Percentiles rank a stretch among this genome's conserved stretches.
Conservation (phyloP, 495 filamentous ascomycete genomes). For the Hyaloscypha finlandica region DNA sequence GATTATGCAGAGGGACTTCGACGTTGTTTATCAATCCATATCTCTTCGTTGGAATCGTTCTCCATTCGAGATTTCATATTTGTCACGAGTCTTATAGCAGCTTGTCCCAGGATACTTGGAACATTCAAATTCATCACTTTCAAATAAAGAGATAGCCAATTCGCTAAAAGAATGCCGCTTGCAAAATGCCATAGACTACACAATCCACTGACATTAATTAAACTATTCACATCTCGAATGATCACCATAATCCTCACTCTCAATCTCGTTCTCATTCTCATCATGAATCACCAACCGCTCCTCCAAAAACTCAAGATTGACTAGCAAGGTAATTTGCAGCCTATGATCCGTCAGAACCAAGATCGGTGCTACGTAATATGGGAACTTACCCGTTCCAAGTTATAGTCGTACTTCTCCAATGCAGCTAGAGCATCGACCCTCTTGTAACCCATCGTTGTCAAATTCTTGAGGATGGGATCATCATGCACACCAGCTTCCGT, state of each 20-base stretch:
- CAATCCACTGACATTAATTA: slow-evolving; percentile 15
- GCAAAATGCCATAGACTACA: slow-evolving; percentile 23
- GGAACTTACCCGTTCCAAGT: slow-evolving; percentile 82
- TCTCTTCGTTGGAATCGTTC: not conserved
- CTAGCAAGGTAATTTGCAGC: slow-evolving; percentile 36
- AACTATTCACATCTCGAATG: slow-evolving; percentile 22
- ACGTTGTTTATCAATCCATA: not conserved
- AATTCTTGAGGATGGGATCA: slow-evolving; percentile 85
- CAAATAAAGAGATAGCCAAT: not conserved
- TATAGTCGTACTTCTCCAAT: slow-evolving; percentile 93
- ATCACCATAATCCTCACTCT: slow-evolving; percentile 7
- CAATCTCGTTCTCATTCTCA: slow-evolving; percentile 2
- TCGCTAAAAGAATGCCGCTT: not conserved
- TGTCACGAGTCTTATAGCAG: no score
- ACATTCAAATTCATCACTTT: not conserved
- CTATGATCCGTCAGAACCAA: slow-evolving; percentile 20
- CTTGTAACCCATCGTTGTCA: slow-evolving; percentile 90
- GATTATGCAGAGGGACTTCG: not conserved
- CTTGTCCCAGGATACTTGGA: no score
- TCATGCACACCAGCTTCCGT: slow-evolving; percentile 78
- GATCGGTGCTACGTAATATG: not conserved
- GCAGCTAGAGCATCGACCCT: slow-evolving; percentile 77
- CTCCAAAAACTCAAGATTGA: slow-evolving; percentile 22
- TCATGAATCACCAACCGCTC: slow-evolving; percentile 5
- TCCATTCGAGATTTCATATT: not conserved